A percentile compares a stretch with the other conserved stretches of the same genome.
Evolutionary conservation across 108 stramenopile genomes (phyloP).

Genomic region (Fragilariopsis cylindrus): DNA sequence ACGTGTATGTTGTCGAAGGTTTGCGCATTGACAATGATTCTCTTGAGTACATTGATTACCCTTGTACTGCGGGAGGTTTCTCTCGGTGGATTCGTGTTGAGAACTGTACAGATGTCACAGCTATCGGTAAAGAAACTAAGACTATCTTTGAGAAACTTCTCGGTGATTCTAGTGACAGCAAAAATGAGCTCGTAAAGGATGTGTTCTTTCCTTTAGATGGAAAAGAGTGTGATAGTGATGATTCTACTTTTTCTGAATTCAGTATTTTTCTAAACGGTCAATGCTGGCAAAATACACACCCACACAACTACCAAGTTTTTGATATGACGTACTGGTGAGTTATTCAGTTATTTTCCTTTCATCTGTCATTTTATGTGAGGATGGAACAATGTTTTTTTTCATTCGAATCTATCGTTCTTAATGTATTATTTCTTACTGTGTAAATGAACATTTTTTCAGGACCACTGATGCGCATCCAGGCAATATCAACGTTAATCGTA

Average conservation of each 20-base stretch:
- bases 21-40: slow-evolving; percentile 27
- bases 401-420: too few species aligned
- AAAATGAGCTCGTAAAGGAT: background rate
- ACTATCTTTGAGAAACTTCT: background rate
- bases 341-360: background rate
- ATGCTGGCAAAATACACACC: slow-evolving; percentile 44
- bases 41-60: background rate
- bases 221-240: background rate
- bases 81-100: slow-evolving; percentile 22
- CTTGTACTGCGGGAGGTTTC: slow-evolving; percentile 14
- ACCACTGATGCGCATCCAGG: slow-evolving; percentile 16
- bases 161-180: background rate
- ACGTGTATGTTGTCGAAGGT: slow-evolving; percentile 31
- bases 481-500: slow-evolving; percentile 7
- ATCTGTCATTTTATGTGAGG: background rate
- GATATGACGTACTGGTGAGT: slow-evolving; percentile 47
- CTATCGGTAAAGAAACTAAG: background rate
- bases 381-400: background rate
- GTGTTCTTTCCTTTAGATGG: background rate
- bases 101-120: background rate
- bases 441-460: background rate
- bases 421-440: background rate
- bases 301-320: slow-evolving; percentile 46
- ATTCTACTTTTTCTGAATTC: background rate
- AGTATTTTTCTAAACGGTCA: background rate